These are phyloP conservation scores for Hamigera avellanea DNA, from an alignment of 495 filamentous ascomycete species.

Conservation along the genomic window DNA sequence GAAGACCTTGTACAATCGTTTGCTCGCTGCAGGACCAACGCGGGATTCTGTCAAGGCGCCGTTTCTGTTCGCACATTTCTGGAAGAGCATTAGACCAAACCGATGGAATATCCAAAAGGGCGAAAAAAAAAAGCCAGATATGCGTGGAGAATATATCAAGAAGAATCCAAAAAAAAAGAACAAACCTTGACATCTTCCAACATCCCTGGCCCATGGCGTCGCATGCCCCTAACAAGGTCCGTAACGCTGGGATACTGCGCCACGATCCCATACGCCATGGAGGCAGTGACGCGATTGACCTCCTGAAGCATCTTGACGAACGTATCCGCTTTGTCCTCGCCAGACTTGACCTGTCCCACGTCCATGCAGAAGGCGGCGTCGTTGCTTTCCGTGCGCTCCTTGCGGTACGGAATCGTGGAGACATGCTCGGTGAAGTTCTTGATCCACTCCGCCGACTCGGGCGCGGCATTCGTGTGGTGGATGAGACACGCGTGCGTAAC, in stretches of 20 bases:
- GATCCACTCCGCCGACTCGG: slow-evolving; percentile 70
- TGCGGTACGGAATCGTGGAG: slow-evolving; percentile 60
- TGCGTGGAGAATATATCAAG: no score
- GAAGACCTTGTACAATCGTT: slow-evolving; percentile 63
- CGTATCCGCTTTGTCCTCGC: slow-evolving; percentile 54
- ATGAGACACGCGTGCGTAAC: slow-evolving; percentile 55
- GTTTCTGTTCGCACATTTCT: slow-evolving; percentile 58
- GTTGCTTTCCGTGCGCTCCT: slow-evolving; percentile 30
- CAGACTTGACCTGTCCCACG: slow-evolving; percentile 64
- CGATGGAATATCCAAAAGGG: background rate
- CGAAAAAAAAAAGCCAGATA: no score
- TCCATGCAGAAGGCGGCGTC: slow-evolving; percentile 75
- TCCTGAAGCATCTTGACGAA: slow-evolving; percentile 73
- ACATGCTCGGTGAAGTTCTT: slow-evolving; percentile 72
- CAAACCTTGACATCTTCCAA: slow-evolving; percentile 48
- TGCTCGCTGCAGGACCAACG: slow-evolving; percentile 60
- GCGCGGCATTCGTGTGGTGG: slow-evolving; percentile 50
- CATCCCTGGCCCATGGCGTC: slow-evolving; percentile 42
- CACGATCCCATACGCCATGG: slow-evolving; percentile 61
- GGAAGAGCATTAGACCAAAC: slow-evolving; percentile 5
- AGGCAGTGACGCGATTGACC: slow-evolving; percentile 58
- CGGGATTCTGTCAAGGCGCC: slow-evolving; percentile 52
- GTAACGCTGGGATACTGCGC: slow-evolving; percentile 47
- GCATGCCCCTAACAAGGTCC: slow-evolving; percentile 46
- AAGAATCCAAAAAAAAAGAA: background rate